A percentile compares a stretch with the other conserved stretches of the same genome.
Conservation (phyloP, 2,329 filamentous ascomycete genomes). For the Apiospora pterosperma region DNA sequence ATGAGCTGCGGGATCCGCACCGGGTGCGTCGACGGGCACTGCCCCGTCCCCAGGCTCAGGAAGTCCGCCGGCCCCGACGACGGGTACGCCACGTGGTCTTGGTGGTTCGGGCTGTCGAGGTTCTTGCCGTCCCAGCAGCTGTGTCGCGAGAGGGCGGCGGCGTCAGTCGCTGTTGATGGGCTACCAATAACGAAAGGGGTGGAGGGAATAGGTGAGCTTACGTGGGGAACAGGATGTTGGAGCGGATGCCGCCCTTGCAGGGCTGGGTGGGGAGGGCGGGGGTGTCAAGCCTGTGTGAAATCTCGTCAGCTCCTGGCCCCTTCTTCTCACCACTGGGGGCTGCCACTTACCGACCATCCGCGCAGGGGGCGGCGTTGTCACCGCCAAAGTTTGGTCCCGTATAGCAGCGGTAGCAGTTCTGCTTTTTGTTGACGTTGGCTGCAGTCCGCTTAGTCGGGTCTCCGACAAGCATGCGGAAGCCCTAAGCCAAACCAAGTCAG, state of each 20-base stretch:
- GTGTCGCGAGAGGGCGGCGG: background rate
- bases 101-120: conserved; percentile 51
- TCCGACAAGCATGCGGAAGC: conserved; percentile 45
- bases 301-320: background rate
- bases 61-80: conserved; percentile 28
- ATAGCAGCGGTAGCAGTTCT: conserved; percentile 32
- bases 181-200: background rate
- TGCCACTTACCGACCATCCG: conserved; percentile 21
- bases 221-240: conserved; percentile 51
- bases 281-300: conserved; percentile 31
- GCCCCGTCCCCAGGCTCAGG: conserved; percentile 35
- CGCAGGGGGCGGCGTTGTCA: conserved; percentile 22
- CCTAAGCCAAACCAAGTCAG: conserved; percentile 17
- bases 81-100: conserved; percentile 54
- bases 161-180: background rate
- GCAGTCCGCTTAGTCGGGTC: conserved; percentile 26
- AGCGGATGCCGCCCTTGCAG: conserved; percentile 45
- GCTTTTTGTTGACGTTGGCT: conserved; percentile 13
- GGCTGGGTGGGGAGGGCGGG: conserved; percentile 46
- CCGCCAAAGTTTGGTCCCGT: conserved; percentile 26
- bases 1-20: conserved; percentile 57
- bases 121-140: conserved; percentile 59
- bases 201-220: conserved; percentile 24
- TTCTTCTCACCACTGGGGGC: accelerated
- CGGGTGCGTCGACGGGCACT: conserved; percentile 48